phyloP scores from a whole-genome alignment of 768 basidiomycete species.

The Brasilioporus rufonigricans region DNA sequence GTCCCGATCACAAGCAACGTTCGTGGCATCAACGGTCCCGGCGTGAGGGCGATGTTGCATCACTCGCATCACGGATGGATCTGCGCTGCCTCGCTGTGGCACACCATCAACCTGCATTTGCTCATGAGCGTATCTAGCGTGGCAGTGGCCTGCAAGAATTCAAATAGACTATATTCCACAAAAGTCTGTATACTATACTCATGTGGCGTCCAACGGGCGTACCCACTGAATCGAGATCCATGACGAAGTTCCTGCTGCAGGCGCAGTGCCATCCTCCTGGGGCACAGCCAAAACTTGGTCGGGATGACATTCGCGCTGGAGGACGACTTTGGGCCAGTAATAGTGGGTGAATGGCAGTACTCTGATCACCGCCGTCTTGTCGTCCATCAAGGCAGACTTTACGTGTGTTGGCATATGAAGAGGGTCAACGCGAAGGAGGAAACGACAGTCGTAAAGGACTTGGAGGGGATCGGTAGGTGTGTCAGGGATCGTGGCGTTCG shows the following conservation, averaged over 20 bases:
- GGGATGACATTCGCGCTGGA: conserved; percentile 15
- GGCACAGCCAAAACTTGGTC: conserved; percentile 25
- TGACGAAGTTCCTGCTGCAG: conserved; percentile 17
- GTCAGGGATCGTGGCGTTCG: conserved; percentile 14
- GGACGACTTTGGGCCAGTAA: conserved; percentile 48
- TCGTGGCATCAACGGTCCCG: not conserved
- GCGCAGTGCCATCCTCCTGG: conserved; percentile 5
- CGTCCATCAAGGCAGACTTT: conserved; percentile 23
- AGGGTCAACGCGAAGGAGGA: conserved; percentile 49
- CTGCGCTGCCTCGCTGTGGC: not conserved
- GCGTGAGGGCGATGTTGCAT: not conserved
- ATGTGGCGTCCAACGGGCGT: conserved; percentile 35
- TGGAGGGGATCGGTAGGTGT: conserved; percentile 22
- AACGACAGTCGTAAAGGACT: conserved; percentile 66
- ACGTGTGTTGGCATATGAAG: conserved; percentile 41
- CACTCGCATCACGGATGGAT: too few relatives aligned
- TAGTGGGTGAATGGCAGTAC: conserved; percentile 42
- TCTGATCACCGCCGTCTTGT: conserved; percentile 27
- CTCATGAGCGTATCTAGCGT: not conserved
- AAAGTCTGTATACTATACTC: not conserved
- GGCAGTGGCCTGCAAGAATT: not conserved
- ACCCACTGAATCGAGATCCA: conserved; percentile 49
- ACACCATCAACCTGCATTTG: not conserved
- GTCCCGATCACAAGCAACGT: not conserved
- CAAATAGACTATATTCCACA: not conserved